These are phyloP conservation scores for Mycena alexandri DNA, from an alignment of 768 basidiomycete species.

Conservation along the genomic window DNA sequence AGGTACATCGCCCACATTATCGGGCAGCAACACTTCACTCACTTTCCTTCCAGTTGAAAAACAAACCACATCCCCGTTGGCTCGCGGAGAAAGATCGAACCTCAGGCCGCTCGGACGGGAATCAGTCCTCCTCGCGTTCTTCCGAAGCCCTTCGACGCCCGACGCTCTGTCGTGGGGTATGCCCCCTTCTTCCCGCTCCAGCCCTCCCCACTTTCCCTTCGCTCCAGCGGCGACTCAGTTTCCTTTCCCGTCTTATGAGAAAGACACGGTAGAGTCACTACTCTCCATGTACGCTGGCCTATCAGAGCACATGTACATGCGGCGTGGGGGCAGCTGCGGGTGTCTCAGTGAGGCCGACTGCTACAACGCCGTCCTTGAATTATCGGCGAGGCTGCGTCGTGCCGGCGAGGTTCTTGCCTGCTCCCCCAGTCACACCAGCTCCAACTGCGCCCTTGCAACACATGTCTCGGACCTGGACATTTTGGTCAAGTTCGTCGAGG, in stretches of 20 bases:
- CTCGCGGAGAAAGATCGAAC: constrained; percentile 57
- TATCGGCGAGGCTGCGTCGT: constrained; percentile 62
- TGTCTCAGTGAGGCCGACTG: constrained; percentile 57
- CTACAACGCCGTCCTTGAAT: constrained; percentile 61
- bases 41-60: constrained; percentile 55
- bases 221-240: background rate
- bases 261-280: constrained; percentile 21
- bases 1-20: constrained; percentile 44
- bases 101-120: constrained; percentile 43
- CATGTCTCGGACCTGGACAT: constrained; percentile 22
- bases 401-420: constrained; percentile 57
- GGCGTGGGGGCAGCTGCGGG: constrained; percentile 51
- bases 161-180: constrained; percentile 16
- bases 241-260: constrained; percentile 1
- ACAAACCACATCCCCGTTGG: constrained; percentile 67
- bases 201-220: constrained; percentile 1
- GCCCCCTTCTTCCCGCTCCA: constrained; percentile 8
- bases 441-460: constrained; percentile 7
- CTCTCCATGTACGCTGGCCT: constrained; percentile 23
- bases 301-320: constrained; percentile 14
- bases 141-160: constrained; percentile 29
- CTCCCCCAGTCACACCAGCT: constrained; percentile 49
- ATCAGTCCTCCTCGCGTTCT: constrained; percentile 4
- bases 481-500: constrained; percentile 21
- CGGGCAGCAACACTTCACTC: background rate